phyloP scores from a whole-genome alignment of 768 basidiomycete genomes.

The Calocera cornea region DNA sequence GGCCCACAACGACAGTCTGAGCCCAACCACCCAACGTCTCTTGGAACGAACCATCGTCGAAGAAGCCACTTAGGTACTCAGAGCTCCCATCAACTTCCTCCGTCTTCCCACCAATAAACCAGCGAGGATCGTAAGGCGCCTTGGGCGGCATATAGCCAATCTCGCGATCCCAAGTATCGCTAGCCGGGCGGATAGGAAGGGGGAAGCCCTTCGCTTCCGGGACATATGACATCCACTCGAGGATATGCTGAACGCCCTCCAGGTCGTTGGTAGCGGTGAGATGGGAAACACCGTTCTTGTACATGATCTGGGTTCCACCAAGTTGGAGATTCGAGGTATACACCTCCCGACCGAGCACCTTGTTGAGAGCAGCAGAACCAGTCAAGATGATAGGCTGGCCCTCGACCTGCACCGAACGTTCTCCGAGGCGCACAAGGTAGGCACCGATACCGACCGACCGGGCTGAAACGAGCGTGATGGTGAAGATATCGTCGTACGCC shows the following conservation, averaged over 20 bases:
- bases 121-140: slow-evolving; percentile 89
- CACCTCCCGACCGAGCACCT: slow-evolving; percentile 95
- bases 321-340: slow-evolving; percentile 98
- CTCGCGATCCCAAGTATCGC: slow-evolving; percentile 82
- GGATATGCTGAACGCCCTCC: slow-evolving; percentile 85
- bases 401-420: slow-evolving; percentile 96
- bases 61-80: slow-evolving; percentile 79
- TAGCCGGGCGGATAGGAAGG: slow-evolving; percentile 55
- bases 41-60: slow-evolving; percentile 95
- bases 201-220: slow-evolving; percentile 69
- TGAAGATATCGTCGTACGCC: slow-evolving; percentile 99
- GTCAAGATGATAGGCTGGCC: slow-evolving; percentile 99
- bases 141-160: slow-evolving; percentile 86
- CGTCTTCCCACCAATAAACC: slow-evolving; percentile 91
- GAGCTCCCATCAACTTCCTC: slow-evolving; percentile 56
- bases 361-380: slow-evolving; percentile 92
- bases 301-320: slow-evolving; percentile 99
- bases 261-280: slow-evolving; percentile 89
- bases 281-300: slow-evolving; percentile 99
- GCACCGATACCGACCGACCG: slow-evolving; percentile 99
- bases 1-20: slow-evolving; percentile 94
- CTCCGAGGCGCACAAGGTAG: slow-evolving; percentile 93
- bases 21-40: slow-evolving; percentile 99
- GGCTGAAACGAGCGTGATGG: slow-evolving; percentile 95
- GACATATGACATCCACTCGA: slow-evolving; percentile 90